Base-by-base conservation (phyloP, 2,329 filamentous ascomycete genomes). In the Trichoderma aggressivum region DNA sequence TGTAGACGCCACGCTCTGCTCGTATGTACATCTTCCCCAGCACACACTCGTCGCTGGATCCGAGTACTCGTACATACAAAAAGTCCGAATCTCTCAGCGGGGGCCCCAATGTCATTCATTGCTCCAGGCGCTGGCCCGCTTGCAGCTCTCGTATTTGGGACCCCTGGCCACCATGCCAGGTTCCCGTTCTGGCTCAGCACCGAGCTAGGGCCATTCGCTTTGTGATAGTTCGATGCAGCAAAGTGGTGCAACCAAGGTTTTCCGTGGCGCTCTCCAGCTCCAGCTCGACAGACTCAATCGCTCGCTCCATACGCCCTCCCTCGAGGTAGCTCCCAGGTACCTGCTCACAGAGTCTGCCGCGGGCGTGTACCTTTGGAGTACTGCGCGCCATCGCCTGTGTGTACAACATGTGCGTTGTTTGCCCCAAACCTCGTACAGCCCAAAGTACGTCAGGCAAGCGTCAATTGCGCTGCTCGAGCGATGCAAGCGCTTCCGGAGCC, bases 371-470 rank as follows among this genome's bases (percentile, higher is more conserved):
- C 14, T 7, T 1, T n/a, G 18, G 26, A 21, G 47, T 47, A 68
- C 64, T 28, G 36, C 34, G 0, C 18, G 24, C 26, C 18, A 30
- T 36, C 32, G 28, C 30, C 21, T 62, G 14, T 21, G 36, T 32
- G 70, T 62, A 71, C 34, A 36, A 43, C 58, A 32, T n/a, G n/a
- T n/a, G n/a, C 34, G 56, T 21, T 60, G 66, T 69, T 32, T 56
- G 39, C 65, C 65, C 56, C 32, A 16, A 24, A 36, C 24, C 63
- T 66, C 26, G 18, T 70, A 59, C 56, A 21, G 18, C 18, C n/a
- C n/a, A 30, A 59, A 55, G 60, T 72, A 72, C 70, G 70, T 72
- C 70, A 72, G 59, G 59, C 53, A 55, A 70, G 60, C 70, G 70
- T 72, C 70, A 72, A 72, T n/a, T 56, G 65, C 47, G 60, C 65